Conservation (phyloP, 192 early-diverging fungal genomes). For the Coemansia sp. region DNA sequence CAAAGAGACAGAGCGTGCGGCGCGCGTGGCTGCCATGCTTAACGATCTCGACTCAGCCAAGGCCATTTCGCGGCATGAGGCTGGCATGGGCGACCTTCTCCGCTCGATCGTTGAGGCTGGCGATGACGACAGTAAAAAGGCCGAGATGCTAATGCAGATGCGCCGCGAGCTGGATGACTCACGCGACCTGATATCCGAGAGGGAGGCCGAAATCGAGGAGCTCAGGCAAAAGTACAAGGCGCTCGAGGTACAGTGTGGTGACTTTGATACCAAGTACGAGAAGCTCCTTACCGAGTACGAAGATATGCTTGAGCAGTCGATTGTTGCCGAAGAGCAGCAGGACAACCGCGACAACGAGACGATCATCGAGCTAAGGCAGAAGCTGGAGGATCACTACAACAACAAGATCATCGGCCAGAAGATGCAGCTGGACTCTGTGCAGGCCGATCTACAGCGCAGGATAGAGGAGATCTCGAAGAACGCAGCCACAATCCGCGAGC, state of each 20-base stretch:
- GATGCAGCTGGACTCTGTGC: slow-evolving; percentile 61
- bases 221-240: slow-evolving; percentile 21
- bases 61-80: slow-evolving; percentile 54
- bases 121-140: slow-evolving; percentile 48
- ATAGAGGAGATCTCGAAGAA: slow-evolving; percentile 66
- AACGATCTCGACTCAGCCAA: slow-evolving; percentile 49
- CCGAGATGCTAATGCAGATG: slow-evolving; percentile 48
- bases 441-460: slow-evolving; percentile 55
- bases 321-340: slow-evolving; percentile 55
- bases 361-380: slow-evolving; percentile 78
- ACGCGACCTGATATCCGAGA: slow-evolving; percentile 25
- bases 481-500: slow-evolving; percentile 51
- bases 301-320: slow-evolving; percentile 58
- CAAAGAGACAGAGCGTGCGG: slow-evolving; percentile 63
- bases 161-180: slow-evolving; percentile 51
- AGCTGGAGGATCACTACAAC: slow-evolving; percentile 84
- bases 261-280: slow-evolving; percentile 50
- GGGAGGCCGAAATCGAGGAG: slow-evolving; percentile 21
- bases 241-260: slow-evolving; percentile 19
- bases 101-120: slow-evolving; percentile 55
- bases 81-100: slow-evolving; percentile 53
- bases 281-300: slow-evolving; percentile 56
- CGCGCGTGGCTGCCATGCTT: slow-evolving; percentile 54
- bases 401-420: slow-evolving; percentile 77
- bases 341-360: slow-evolving; percentile 61